phyloP scores from a whole-genome alignment of 805 yeast species.

The Ogataea neopini region DNA sequence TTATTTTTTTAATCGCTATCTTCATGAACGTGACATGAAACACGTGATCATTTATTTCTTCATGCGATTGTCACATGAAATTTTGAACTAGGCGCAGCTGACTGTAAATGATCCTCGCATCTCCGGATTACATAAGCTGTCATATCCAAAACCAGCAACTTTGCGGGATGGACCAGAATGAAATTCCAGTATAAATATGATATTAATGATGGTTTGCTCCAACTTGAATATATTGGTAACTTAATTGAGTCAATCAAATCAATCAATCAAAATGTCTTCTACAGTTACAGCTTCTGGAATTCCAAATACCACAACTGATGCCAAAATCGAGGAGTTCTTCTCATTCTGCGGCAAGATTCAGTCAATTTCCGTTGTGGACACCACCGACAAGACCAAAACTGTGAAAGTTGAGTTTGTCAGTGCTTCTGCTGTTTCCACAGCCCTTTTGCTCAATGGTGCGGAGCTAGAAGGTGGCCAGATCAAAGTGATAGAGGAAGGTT shows the following conservation, averaged over 20 bases:
- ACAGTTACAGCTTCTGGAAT: slow-evolving; percentile 58
- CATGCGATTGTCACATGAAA: too few relatives aligned
- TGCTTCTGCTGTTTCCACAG: slow-evolving; percentile 67
- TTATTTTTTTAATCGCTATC: not conserved
- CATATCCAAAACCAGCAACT: slow-evolving; percentile 1
- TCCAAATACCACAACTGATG: slow-evolving; percentile 48
- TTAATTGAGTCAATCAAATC: not conserved
- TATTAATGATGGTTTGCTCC: not conserved
- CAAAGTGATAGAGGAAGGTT: slow-evolving; percentile 41
- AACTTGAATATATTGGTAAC: too few relatives aligned
- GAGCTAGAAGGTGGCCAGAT: slow-evolving; percentile 64
- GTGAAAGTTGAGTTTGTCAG: slow-evolving; percentile 56
- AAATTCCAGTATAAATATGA: slow-evolving; percentile 2
- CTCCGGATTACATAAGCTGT: slow-evolving; percentile 6
- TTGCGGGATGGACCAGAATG: not conserved
- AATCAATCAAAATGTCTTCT: slow-evolving; percentile 28
- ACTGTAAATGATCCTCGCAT: not conserved
- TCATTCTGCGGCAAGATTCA: slow-evolving; percentile 68
- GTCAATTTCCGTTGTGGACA: slow-evolving; percentile 35
- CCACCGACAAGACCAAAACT: slow-evolving; percentile 36
- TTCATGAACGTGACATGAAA: too few relatives aligned
- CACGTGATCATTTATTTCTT: not conserved
- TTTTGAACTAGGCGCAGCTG: slow-evolving; percentile 1
- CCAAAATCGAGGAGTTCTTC: slow-evolving; percentile 64
- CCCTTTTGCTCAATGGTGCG: slow-evolving; percentile 69